Base-by-base conservation (phyloP, 2,329 filamentous ascomycete genomes). In the Phialophora expanda region DNA sequence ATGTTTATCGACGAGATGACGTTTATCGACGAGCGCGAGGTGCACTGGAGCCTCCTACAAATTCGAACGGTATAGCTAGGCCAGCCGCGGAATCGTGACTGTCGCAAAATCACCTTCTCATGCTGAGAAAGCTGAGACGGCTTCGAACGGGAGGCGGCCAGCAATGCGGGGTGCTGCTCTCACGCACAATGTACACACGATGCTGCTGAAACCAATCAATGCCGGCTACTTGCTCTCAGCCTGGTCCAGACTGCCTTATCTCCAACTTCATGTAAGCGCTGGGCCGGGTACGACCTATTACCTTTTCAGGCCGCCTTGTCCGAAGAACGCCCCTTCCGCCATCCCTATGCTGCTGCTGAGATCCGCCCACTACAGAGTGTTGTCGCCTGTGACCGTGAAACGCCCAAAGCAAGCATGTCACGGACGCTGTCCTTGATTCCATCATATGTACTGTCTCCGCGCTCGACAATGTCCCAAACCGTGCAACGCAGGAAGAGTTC, bases 271-370 rank as follows among this genome's bases (percentile, higher is more conserved):
- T 38, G 46, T 24, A 32, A 53, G 58, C 46, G 22, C n/a, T 24
- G 53, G 4, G 17, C 22, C 11, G 3, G 22, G 30, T 22, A 38
- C 28, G 9, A 61, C 58, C 58, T 61, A 54, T 61, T 61, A 54
- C 58, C 58, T 12, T 17, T 38, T 61, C 5, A 1, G 26, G 53
- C 28, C 28, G 28, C 17, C 1, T 34, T 12, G 28, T 14, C n/a
- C 53, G 11, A 34, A 51, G 48, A 11, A 44, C 2, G 2, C 17
- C 38, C 38, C 7, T n/a, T 44, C 2, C 14, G 38, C 17, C 4
- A 2, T 8, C 5, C 17, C 17, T 44, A 3, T 20, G 38, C 38
- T 44, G 38, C 38, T n/a, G 38, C 17, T 17, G 17, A 44, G 3
- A n/a, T 17, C 38, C 6, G 38, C 17, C 38, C 17, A 8, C 38